These are phyloP conservation scores for Russula griseocarnosa DNA, from an alignment of 768 basidiomycete species.

Conservation along the genomic window DNA sequence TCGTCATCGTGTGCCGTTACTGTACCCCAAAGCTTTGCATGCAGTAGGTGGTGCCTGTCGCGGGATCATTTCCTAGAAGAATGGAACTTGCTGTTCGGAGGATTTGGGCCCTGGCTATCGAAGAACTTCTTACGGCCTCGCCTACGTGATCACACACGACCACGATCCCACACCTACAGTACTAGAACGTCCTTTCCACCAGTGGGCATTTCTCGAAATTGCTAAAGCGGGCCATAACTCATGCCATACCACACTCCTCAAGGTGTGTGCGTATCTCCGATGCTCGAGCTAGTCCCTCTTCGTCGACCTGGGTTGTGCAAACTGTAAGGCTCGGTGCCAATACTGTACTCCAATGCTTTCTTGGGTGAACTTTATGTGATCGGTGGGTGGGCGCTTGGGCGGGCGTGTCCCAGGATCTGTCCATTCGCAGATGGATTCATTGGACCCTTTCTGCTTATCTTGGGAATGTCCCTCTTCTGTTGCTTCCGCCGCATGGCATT, in stretches of 20 bases:
- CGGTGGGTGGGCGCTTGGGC: conserved; percentile 40
- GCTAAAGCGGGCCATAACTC: conserved; percentile 36
- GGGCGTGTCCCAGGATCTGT: conserved; percentile 55
- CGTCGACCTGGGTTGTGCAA: conserved; percentile 42
- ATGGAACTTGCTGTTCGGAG: neutral
- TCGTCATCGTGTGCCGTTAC: neutral
- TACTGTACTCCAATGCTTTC: neutral
- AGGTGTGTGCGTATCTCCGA: conserved; percentile 39
- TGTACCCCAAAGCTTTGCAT: neutral
- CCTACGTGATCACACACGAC: neutral
- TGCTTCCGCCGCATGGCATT: conserved; percentile 1
- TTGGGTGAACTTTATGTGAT: conserved; percentile 36
- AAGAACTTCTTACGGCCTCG: neutral
- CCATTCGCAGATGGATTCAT: conserved; percentile 51
- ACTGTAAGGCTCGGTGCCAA: conserved; percentile 20
- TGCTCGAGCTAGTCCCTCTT: conserved; percentile 38
- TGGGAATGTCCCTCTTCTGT: neutral
- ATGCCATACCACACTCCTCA: conserved; percentile 46
- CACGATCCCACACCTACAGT: neutral
- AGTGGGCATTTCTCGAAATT: conserved; percentile 49
- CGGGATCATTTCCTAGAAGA: conserved; percentile 3
- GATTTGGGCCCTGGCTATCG: neutral
- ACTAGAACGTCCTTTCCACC: neutral
- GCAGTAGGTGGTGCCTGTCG: neutral
- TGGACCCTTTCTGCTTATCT: conserved; percentile 32